Evolutionary conservation across 176 grass and related monocot species (phyloP).

Genomic region (Olyra latifolia): DNA sequence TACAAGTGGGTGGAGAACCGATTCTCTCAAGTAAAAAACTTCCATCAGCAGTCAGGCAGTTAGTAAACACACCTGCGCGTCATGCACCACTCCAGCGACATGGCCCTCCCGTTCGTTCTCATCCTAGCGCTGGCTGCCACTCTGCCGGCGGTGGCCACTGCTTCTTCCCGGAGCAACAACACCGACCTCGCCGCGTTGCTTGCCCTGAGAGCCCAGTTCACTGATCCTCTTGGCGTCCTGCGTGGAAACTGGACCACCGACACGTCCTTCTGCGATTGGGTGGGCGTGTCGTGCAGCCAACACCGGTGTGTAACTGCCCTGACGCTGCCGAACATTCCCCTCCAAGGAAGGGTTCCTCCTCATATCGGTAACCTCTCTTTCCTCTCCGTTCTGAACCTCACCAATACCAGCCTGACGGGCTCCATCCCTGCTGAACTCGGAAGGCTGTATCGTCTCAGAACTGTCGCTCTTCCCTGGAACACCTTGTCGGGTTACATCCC

Average conservation of each 20-base stretch:
- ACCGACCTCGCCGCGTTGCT: not conserved
- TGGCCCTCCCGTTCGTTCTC: no score
- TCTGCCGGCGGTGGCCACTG: no score
- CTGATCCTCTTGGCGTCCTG: not conserved
- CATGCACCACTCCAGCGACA: no score
- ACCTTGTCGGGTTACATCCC: not conserved
- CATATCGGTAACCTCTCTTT: conserved; percentile 12
- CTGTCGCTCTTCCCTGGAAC: not conserved
- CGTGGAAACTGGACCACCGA: not conserved
- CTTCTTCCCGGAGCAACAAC: not conserved
- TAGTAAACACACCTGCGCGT: no score
- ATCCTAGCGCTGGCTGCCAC: no score
- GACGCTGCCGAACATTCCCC: not conserved
- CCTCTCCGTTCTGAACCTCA: not conserved
- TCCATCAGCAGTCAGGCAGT: no score
- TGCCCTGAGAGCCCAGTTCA: not conserved
- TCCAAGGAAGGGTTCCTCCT: not conserved
- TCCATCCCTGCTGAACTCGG: no score
- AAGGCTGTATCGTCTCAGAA: not conserved
- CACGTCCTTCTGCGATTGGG: not conserved
- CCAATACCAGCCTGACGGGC: no score
- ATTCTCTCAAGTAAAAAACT: no score
- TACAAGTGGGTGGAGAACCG: no score
- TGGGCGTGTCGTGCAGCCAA: not conserved
- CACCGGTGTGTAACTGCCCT: not conserved